Evolutionary conservation across 345 rosid species (phyloP).

Genomic region (Eucalyptus cladocalyx): DNA sequence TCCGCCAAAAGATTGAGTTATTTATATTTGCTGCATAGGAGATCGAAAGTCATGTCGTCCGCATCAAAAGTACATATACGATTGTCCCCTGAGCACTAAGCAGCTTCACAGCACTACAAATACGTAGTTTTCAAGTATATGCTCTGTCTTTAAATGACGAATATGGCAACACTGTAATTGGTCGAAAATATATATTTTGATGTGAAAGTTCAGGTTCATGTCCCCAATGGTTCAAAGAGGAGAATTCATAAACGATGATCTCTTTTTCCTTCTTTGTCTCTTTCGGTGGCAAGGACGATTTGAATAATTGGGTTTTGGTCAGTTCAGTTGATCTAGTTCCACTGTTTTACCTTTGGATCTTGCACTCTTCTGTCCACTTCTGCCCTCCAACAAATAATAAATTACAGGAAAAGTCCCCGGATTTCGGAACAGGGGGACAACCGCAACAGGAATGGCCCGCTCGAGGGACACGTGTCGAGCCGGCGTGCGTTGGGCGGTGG

Average conservation of each 20-base stretch:
- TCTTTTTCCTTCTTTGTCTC: background rate
- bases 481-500: background rate
- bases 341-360: background rate
- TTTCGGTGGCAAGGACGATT: background rate
- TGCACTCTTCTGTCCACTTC: background rate
- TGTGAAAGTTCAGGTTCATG: background rate
- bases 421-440: background rate
- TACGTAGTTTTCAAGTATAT: background rate
- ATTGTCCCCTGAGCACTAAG: background rate
- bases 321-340: background rate
- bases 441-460: background rate
- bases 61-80: background rate
- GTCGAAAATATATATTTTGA: background rate
- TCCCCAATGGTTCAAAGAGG: background rate
- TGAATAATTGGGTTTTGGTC: background rate
- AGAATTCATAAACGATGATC: background rate
- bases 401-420: background rate
- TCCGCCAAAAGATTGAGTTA: rapidly evolving
- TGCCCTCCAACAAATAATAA: background rate
- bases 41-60: background rate
- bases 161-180: background rate
- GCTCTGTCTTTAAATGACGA: background rate
- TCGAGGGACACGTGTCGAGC: background rate
- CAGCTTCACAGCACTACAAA: rapidly evolving
- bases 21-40: background rate